phyloP scores from a whole-genome alignment of 148 eudicot species.

The Tetragonia tetragonoides region DNA sequence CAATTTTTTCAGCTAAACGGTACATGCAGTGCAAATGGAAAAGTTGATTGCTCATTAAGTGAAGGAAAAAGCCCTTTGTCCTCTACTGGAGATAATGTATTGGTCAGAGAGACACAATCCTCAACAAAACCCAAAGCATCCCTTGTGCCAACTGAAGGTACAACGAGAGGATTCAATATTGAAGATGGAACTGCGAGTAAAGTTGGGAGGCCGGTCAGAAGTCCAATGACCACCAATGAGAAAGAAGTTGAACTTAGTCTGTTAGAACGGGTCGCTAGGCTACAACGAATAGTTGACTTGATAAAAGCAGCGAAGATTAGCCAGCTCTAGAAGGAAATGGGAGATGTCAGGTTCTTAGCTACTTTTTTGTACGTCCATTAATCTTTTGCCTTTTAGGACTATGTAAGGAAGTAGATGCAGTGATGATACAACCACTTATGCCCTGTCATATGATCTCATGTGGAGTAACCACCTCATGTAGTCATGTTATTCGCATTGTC shows the following conservation, averaged over 20 bases:
- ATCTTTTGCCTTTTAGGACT: not conserved
- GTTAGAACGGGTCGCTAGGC: constrained; percentile 15
- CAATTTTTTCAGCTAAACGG: too few relatives aligned
- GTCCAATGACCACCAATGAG: not conserved
- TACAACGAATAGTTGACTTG: constrained; percentile 20
- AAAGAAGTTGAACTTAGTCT: constrained; percentile 5
- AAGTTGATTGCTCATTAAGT: not conserved
- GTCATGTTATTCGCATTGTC: not conserved
- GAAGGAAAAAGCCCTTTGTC: not conserved
- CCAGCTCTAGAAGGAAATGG: not conserved
- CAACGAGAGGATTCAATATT: not conserved
- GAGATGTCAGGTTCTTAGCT: too few relatives aligned
- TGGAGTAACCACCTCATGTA: not conserved
- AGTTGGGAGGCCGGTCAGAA: not conserved
- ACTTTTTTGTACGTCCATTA: not conserved
- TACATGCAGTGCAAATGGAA: too few relatives aligned
- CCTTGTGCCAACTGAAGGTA: not conserved
- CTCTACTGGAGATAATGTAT: constrained; percentile 7
- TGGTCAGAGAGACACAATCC: not conserved
- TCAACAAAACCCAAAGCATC: not conserved
- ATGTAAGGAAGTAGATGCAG: constrained; percentile 7
- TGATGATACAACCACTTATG: not conserved
- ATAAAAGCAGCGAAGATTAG: not conserved
- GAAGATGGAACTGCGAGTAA: constrained; percentile 11
- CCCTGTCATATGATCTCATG: not conserved